A percentile compares a stretch with the other conserved stretches of the same genome.
These are phyloP conservation scores for Eragrostis tef DNA, from an alignment of 202 grass and related monocot species.

Conservation along the genomic window DNA sequence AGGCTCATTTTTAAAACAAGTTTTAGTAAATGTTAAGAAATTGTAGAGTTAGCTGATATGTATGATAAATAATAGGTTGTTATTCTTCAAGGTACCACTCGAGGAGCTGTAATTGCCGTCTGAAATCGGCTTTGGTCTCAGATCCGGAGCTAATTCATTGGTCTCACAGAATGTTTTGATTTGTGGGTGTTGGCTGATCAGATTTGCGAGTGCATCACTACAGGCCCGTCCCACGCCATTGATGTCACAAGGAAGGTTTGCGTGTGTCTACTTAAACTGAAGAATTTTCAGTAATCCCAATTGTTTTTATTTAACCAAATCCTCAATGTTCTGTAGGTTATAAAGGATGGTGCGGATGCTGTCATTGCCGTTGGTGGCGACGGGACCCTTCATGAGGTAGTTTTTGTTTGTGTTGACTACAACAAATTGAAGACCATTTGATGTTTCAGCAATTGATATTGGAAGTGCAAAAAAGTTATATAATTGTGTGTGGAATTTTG, in stretches of 20 bases:
- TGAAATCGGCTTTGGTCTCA: constrained; percentile 14
- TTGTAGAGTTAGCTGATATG: too few species aligned
- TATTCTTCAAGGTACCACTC: too few species aligned
- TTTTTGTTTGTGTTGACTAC: background rate
- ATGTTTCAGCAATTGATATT: background rate
- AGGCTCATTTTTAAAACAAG: background rate
- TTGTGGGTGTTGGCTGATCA: constrained; percentile 40
- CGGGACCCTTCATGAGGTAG: constrained; percentile 97
- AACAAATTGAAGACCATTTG: background rate
- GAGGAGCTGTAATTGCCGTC: background rate
- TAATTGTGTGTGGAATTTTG: background rate
- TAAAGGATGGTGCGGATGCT: constrained; percentile 84
- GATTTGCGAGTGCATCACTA: constrained; percentile 88
- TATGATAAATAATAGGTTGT: too few species aligned
- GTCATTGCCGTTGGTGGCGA: constrained; percentile 93
- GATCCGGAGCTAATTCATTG: constrained; percentile 27
- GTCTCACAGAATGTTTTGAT: constrained; percentile 40
- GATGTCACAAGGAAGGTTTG: constrained; percentile 93
- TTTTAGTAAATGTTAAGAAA: too few species aligned
- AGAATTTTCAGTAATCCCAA: background rate
- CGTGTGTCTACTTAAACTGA: constrained; percentile 11
- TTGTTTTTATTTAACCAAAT: constrained; percentile 10
- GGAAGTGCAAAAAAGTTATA: background rate
- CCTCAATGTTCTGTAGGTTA: constrained; percentile 56
- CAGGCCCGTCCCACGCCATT: constrained; percentile 76